These are phyloP conservation scores for Cyclanthera cordifolia DNA, from an alignment of 306 rosid species.

Conservation along the genomic window DNA sequence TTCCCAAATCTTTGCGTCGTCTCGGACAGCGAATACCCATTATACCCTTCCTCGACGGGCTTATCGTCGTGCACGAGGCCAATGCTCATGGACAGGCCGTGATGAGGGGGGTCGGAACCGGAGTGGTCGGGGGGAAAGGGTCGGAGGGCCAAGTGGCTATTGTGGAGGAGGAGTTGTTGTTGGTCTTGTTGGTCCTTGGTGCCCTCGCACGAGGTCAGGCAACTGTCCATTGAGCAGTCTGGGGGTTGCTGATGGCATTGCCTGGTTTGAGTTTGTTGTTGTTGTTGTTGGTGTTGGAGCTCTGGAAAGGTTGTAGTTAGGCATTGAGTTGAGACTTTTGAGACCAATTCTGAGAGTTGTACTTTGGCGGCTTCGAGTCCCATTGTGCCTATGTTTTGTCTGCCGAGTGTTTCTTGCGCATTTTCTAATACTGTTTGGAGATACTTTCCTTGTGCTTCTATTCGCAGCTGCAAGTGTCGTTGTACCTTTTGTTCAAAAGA, in stretches of 20 bases:
- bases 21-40: background rate
- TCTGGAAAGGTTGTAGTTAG: constrained; percentile 59
- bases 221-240: constrained; percentile 67
- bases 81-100: constrained; percentile 7
- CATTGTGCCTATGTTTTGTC: constrained; percentile 38
- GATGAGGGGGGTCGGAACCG: too few relatives aligned
- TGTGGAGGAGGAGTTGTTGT: constrained; percentile 12
- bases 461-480: constrained; percentile 70
- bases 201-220: constrained; percentile 66
- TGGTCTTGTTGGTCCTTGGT: constrained; percentile 43
- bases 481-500: constrained; percentile 33
- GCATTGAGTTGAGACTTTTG: constrained; percentile 76
- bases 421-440: constrained; percentile 67
- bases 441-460: constrained; percentile 91
- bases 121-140: background rate
- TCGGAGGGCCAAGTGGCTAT: constrained; percentile 22
- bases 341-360: constrained; percentile 74
- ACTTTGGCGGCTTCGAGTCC: constrained; percentile 77
- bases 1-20: background rate
- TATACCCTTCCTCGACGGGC: background rate
- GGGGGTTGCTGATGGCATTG: constrained; percentile 33
- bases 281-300: constrained; percentile 24
- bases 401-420: constrained; percentile 76
- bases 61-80: background rate
- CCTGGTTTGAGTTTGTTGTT: constrained; percentile 23